Evolutionary conservation across 2,329 filamentous ascomycete species (phyloP).

Genomic region (Emmonsiellopsis sp.): DNA sequence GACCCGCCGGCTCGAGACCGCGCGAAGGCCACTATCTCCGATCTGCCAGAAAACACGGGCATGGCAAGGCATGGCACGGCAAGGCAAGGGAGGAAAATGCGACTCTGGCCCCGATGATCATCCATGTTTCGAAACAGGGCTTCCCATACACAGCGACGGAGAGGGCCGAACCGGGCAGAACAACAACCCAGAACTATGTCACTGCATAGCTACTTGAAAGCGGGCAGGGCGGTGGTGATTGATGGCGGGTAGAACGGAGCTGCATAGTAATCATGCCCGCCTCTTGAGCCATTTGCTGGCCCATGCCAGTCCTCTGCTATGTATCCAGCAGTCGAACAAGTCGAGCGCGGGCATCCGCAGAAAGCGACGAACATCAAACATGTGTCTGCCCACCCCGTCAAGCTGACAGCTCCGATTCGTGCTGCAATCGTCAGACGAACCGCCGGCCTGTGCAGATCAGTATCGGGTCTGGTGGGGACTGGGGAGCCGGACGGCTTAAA

Average conservation of each 20-base stretch:
- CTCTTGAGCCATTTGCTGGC: too few species aligned
- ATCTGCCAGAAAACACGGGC: background rate
- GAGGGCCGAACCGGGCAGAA: background rate
- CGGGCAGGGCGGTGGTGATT: background rate
- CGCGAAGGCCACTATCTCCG: background rate
- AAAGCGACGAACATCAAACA: too few species aligned
- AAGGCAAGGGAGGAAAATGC: background rate
- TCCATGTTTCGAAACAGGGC: background rate
- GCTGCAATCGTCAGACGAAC: too few species aligned
- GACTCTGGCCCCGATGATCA: background rate
- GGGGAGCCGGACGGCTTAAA: background rate
- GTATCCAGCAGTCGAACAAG: too few species aligned
- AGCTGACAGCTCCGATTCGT: too few species aligned
- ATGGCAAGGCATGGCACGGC: background rate
- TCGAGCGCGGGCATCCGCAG: too few species aligned
- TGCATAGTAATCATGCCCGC: too few species aligned
- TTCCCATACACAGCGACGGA: background rate
- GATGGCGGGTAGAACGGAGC: too few species aligned
- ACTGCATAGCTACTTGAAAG: background rate
- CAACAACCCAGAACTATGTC: too few species aligned
- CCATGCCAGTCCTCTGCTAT: too few species aligned
- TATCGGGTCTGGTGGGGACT: background rate
- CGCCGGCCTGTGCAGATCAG: background rate
- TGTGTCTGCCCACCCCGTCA: too few species aligned
- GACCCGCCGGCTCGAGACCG: too few species aligned